Evolutionary conservation across 306 rosid species (phyloP).

Genomic region (Quercus gilva): DNA sequence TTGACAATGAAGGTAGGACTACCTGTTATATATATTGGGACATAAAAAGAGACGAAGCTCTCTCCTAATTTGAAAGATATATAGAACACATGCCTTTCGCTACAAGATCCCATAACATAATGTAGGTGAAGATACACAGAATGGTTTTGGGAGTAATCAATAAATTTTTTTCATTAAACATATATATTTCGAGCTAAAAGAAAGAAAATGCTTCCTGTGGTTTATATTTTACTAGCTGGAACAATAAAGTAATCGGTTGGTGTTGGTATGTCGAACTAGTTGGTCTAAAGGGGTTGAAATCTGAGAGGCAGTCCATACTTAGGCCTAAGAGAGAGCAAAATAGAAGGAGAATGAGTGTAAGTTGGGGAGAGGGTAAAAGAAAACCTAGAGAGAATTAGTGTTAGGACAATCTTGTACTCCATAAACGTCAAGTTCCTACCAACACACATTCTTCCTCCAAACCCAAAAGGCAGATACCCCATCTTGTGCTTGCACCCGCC

Average conservation of each 20-base stretch:
- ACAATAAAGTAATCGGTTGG: neutral
- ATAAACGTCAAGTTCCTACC: conserved; percentile 71
- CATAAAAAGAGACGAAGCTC: too few species aligned
- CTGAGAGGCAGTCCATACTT: conserved; percentile 57
- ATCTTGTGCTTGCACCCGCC: conserved; percentile 83
- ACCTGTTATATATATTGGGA: too few species aligned
- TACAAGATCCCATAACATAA: too few species aligned
- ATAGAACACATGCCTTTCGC: too few species aligned
- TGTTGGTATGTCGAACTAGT: neutral
- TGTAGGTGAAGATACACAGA: too few species aligned
- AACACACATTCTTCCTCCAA: conserved; percentile 85
- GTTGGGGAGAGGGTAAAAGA: conserved; percentile 49
- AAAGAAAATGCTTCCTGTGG: too few species aligned
- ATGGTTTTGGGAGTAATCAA: too few species aligned
- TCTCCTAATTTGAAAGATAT: too few species aligned
- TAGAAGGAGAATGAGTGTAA: conserved; percentile 63
- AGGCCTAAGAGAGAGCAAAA: conserved; percentile 71
- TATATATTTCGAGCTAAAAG: too few species aligned
- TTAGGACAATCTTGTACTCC: conserved; percentile 79
- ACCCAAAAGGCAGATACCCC: conserved; percentile 90
- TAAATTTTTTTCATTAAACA: too few species aligned
- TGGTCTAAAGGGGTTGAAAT: conserved; percentile 34
- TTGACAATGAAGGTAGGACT: too few species aligned
- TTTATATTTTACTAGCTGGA: neutral
- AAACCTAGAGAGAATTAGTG: conserved; percentile 66